These are phyloP conservation scores for Rhodotorula sphaerocarpa DNA, from an alignment of 768 basidiomycete genomes.

Conservation along the genomic window DNA sequence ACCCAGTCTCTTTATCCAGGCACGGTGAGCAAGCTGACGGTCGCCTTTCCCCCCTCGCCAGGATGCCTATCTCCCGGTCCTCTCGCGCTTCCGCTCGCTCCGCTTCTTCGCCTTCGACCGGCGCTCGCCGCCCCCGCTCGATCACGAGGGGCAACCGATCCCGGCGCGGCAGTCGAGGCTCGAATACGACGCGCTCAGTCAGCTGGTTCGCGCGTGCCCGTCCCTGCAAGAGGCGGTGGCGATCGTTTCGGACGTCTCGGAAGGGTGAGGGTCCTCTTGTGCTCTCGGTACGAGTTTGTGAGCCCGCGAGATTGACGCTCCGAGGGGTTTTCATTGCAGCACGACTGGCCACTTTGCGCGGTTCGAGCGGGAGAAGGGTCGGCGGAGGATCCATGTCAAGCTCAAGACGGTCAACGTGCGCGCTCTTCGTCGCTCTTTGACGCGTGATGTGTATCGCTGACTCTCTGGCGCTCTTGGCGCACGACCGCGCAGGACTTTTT, in stretches of 20 bases:
- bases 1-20: too few species aligned
- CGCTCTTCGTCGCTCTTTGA: too few species aligned
- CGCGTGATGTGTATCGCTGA: too few species aligned
- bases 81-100: constrained; percentile 3
- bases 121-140: neutral
- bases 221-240: constrained; percentile 20
- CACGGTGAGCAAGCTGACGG: neutral
- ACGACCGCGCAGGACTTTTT: constrained; percentile 16
- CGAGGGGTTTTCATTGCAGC: neutral
- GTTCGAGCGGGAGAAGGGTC: constrained; percentile 1
- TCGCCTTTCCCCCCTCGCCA: neutral
- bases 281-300: neutral
- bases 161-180: neutral
- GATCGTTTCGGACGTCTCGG: constrained; percentile 20
- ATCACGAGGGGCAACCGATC: too few species aligned
- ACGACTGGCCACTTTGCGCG: constrained; percentile 10
- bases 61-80: constrained; percentile 20
- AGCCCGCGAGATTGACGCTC: too few species aligned
- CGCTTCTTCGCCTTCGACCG: constrained; percentile 31
- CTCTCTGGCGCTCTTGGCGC: neutral
- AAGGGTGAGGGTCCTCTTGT: constrained; percentile 9
- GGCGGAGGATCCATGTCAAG: constrained; percentile 8
- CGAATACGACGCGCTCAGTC: constrained; percentile 14
- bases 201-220: neutral
- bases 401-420: constrained; percentile 16